Conservation (phyloP, 352 stramenopile genomes). For the Globisporangium paroecandrum region DNA sequence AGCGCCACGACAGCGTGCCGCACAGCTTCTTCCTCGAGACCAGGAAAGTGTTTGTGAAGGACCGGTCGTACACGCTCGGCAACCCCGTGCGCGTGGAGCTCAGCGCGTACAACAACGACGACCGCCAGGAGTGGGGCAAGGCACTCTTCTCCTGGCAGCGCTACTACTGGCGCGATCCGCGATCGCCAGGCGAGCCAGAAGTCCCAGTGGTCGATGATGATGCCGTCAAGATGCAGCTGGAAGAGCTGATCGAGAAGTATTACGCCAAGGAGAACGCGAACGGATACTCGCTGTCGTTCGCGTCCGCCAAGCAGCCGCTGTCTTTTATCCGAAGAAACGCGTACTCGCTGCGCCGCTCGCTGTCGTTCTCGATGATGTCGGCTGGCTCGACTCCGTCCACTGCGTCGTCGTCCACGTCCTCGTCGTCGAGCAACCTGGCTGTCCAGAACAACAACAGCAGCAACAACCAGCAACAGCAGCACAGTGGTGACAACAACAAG, state of each 20-base stretch:
- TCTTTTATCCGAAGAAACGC: constrained; percentile 68
- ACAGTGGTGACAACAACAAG: constrained; percentile 21
- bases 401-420: constrained; percentile 30
- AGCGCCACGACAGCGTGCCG: constrained; percentile 56
- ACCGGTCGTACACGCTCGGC: constrained; percentile 78
- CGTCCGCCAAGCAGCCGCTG: constrained; percentile 66
- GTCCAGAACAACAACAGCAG: not conserved
- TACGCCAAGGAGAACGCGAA: constrained; percentile 27
- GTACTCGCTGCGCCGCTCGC: constrained; percentile 57
- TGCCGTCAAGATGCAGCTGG: constrained; percentile 35
- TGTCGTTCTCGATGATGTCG: constrained; percentile 54
- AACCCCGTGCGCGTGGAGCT: constrained; percentile 61
- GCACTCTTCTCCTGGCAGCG: constrained; percentile 87
- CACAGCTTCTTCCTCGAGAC: constrained; percentile 84
- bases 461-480: not conserved
- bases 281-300: constrained; percentile 39
- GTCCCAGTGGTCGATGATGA: constrained; percentile 11
- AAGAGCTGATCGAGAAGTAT: constrained; percentile 45
- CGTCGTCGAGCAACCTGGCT: constrained; percentile 27
- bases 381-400: constrained; percentile 36
- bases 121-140: constrained; percentile 79
- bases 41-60: constrained; percentile 82
- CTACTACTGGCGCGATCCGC: constrained; percentile 82
- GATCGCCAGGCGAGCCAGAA: constrained; percentile 9
- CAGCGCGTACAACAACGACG: constrained; percentile 53